Evolutionary conservation across 73 alveolate species (phyloP), one percentile per base, ranked within the genome.

Genomic region (Tetrahymena borealis): DNA sequence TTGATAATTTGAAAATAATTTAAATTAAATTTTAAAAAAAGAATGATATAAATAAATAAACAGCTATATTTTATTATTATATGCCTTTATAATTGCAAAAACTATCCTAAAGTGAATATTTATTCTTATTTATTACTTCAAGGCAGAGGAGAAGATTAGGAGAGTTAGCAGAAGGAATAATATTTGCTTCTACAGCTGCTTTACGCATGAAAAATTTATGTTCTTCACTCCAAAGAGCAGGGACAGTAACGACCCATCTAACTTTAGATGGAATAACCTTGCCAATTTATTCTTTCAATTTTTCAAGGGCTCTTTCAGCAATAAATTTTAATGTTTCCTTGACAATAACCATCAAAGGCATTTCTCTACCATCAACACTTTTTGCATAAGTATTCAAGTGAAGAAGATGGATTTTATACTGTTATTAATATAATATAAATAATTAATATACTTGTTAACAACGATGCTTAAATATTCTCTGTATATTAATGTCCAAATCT

Each of bases 221-320:
- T 91, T 98, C 99, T 95, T 98, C 99, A 37, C 98, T 95, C 99
- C 99, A 98, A 43, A 98, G 94, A 11, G 99, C 99, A 10, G 99
- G 99, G 60, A 98, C 99, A 20, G 99, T 98, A 35, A 98, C 95
- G 1, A 98, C 99, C 99, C 99, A 98, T 94, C 99, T 98, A 90
- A 98, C 97, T 93, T 98, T 98, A 24, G 99, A 96, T 38, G 97
- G 96, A 32, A 98, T 96, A 10, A 98, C 99, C 92, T 98, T 98
- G 11, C 99, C 99, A 11, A 98, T 96, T 94, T 98, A 98, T 91
- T 98, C 99, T 78, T 95, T 94, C 78, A 98, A 95, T 93, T 98
- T 98, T 93, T 96, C 98, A 33, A 98, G 37, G 33, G 99, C 99
- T 96, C 95, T 97, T 78, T 98, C 97, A 40, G 99, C 95, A 85